Evolutionary conservation across 78 protist species (phyloP), one percentile per base, ranked within the genome.

Genomic region (Cavenderia fasciculata): DNA sequence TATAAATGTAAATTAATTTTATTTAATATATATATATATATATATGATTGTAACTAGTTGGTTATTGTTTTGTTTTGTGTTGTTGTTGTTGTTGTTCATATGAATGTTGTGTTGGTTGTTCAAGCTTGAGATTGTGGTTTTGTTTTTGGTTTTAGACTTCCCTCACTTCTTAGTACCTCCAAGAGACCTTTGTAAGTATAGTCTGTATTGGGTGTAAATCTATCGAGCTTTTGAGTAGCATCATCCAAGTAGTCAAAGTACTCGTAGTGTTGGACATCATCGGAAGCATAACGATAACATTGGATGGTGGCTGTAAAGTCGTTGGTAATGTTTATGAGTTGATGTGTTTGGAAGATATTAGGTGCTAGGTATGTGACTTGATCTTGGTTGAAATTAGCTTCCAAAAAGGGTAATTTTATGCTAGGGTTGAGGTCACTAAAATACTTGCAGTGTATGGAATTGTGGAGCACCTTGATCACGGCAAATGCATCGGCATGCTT

Each of bases 161-260:
- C 72, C n/a, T 63, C 72, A 33, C 38, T 27, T 40, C 11, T 19
- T 2, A 63, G 38, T 3, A 63, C 43, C 19, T 63, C 38, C 47
- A 38, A 38, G 21, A 63, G 8, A 16, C 47, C 72, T 19, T 43
- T 27, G 38, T 63, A 63, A 2, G 72, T 63, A 21, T 40, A 63
- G 47, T 63, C 72, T 36, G 72, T 63, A n/a, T 33, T 40, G 33
- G 72, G 72, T 11, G 72, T 40, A 27, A 63, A 63, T 21, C n/a
- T 63, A 18, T 40, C 47, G 5, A 33, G 33, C 47, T 38, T 63
- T 8, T 36, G 33, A 12, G 33, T 10, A n/a, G n/a, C n/a, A 63
- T 63, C 72, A 38, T 31, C n/a, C 47, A 63, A 63, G 47, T 36
- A 63, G 47, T 63, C 72, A 63, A 63, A 63, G 72, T 63, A 63